These are phyloP conservation scores for Oryza brachyantha DNA, from an alignment of 176 grass and related monocot species.

Conservation along the genomic window DNA sequence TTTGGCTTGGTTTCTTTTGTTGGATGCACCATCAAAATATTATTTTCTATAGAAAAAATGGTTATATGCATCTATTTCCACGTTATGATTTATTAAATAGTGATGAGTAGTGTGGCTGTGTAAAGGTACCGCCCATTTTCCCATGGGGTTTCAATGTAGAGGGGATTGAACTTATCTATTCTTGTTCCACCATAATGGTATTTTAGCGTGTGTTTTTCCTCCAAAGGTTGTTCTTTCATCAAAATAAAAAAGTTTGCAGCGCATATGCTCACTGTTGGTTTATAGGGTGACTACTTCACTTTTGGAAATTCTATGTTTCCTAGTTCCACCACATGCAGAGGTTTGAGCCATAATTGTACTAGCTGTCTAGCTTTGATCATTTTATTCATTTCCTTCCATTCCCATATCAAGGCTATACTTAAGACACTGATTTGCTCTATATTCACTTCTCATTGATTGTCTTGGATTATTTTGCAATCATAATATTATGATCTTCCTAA, in stretches of 20 bases:
- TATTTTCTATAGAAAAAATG: neutral
- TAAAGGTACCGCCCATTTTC: neutral
- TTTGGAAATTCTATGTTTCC: neutral
- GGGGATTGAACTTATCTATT: neutral
- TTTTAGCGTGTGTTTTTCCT: neutral
- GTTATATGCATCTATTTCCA: neutral
- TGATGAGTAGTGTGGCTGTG: neutral
- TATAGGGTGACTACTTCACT: neutral
- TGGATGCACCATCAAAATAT: neutral
- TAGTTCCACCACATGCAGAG: neutral
- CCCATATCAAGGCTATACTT: conserved; percentile 1
- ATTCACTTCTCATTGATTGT: neutral
- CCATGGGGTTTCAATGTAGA: neutral
- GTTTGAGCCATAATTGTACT: neutral
- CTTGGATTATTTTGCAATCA: neutral
- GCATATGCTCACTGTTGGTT: neutral
- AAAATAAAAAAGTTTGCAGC: neutral
- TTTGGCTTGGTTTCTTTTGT: conserved; percentile 20
- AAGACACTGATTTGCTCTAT: neutral
- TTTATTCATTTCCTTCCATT: conserved; percentile 24
- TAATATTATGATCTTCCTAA: conserved; percentile 18
- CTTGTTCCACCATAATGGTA: neutral
- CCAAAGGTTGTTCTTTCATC: neutral
- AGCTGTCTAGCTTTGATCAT: neutral
- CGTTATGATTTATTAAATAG: neutral